Evolutionary conservation across 2,329 filamentous ascomycete genomes (phyloP).

Genomic region (Nothopassalora personata): DNA sequence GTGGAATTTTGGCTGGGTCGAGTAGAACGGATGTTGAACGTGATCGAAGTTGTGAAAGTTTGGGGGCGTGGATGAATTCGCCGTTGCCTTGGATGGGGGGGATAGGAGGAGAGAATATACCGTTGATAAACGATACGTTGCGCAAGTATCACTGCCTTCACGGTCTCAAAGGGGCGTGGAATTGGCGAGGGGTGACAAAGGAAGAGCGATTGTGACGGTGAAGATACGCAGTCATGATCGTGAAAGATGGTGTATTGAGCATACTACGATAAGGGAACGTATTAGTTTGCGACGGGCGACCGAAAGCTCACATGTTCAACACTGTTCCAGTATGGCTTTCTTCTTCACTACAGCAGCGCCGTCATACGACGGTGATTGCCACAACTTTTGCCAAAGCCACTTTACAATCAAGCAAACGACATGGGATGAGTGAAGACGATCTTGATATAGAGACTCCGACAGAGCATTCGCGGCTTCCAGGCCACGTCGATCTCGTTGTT

Average conservation of each 20-base stretch:
- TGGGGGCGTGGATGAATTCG: background rate
- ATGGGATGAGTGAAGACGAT: background rate
- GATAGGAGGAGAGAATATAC: background rate
- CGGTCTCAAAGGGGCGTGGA: background rate
- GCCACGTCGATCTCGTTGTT: too few species aligned
- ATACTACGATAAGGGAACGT: too few species aligned
- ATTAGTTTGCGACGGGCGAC: too few species aligned
- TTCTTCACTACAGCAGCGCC: background rate
- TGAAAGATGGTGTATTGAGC: too few species aligned
- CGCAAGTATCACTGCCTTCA: background rate
- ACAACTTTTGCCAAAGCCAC: background rate
- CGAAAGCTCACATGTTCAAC: background rate
- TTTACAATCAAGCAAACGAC: background rate
- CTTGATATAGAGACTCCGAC: background rate
- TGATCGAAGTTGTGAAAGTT: background rate
- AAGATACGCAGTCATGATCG: too few species aligned
- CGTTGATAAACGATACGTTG: background rate
- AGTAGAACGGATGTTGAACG: background rate
- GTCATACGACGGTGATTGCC: background rate
- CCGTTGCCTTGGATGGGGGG: background rate
- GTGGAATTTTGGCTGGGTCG: too few species aligned
- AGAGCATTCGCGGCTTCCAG: background rate
- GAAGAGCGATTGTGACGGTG: background rate
- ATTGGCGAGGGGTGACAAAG: background rate
- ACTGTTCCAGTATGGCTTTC: background rate